Evolutionary conservation across 192 early-diverging fungal species (phyloP).

Genomic region (Backusella tuberculispora): DNA sequence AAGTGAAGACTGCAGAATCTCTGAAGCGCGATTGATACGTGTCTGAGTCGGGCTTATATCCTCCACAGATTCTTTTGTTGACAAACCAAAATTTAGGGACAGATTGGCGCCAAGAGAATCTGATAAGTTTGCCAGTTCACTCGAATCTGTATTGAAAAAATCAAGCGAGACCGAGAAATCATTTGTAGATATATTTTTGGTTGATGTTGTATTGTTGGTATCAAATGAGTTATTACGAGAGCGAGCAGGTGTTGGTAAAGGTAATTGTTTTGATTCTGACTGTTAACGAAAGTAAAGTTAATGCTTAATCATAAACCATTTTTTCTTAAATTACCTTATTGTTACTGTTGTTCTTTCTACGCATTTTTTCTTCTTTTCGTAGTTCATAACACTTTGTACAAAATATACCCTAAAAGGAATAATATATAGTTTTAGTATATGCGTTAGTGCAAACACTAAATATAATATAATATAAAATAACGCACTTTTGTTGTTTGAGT

Average conservation of each 20-base stretch:
- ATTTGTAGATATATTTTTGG: background rate
- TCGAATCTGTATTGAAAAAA: slow-evolving; percentile 43
- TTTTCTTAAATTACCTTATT: background rate
- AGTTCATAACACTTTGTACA: slow-evolving; percentile 75
- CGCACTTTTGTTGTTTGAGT: slow-evolving; percentile 74
- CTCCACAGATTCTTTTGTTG: background rate
- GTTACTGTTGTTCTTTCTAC: slow-evolving; percentile 10
- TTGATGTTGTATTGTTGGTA: background rate
- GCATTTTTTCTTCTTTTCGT: slow-evolving; percentile 54
- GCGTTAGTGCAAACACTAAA: background rate
- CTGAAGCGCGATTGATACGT: slow-evolving; percentile 30
- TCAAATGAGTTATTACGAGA: slow-evolving; percentile 24
- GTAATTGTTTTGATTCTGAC: background rate
- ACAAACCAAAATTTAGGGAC: background rate
- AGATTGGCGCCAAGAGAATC: slow-evolving; percentile 41
- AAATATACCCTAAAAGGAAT: slow-evolving; percentile 62
- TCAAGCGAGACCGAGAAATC: slow-evolving; percentile 16
- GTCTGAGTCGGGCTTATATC: background rate
- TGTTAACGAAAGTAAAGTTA: slow-evolving; percentile 1
- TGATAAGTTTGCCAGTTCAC: slow-evolving; percentile 37
- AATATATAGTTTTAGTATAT: background rate
- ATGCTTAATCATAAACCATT: background rate
- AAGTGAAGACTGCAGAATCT: slow-evolving; percentile 27
- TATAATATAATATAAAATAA: slow-evolving; percentile 11
- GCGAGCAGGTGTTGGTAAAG: slow-evolving; percentile 12